Evolutionary conservation across 192 early-diverging fungal genomes (phyloP).

Genomic region (Jimgerdemannia flammicorona): DNA sequence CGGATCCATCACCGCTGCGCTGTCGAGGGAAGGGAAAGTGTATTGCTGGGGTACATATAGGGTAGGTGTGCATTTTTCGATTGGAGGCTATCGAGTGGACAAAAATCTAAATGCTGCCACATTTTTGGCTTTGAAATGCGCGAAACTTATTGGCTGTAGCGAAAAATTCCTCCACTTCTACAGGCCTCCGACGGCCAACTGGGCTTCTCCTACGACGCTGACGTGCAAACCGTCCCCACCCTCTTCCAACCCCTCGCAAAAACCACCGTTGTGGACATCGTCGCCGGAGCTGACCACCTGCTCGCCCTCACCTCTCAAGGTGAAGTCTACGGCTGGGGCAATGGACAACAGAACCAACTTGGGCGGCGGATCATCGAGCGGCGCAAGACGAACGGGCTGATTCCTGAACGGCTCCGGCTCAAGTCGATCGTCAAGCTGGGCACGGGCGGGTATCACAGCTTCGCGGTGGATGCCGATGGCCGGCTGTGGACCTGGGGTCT

Average conservation of each 20-base stretch:
- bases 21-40: slow-evolving; percentile 72
- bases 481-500: slow-evolving; percentile 80
- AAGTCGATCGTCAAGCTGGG: slow-evolving; percentile 62
- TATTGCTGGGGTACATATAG: slow-evolving; percentile 88
- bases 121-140: background rate
- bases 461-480: slow-evolving; percentile 66
- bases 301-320: slow-evolving; percentile 70
- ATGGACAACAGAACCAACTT: slow-evolving; percentile 84
- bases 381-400: slow-evolving; percentile 59
- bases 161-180: background rate
- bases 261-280: slow-evolving; percentile 68
- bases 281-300: slow-evolving; percentile 83
- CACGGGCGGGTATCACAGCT: slow-evolving; percentile 82
- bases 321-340: slow-evolving; percentile 86
- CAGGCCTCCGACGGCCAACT: slow-evolving; percentile 80
- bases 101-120: background rate
- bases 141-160: background rate
- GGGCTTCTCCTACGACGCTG: slow-evolving; percentile 70
- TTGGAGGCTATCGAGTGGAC: background rate
- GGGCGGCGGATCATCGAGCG: slow-evolving; percentile 79
- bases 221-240: slow-evolving; percentile 58
- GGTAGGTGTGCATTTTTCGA: slow-evolving; percentile 17
- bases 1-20: slow-evolving; percentile 74
- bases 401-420: slow-evolving; percentile 49
- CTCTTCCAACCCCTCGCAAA: slow-evolving; percentile 53